These are phyloP conservation scores for Blastobotrys proliferans DNA, from an alignment of 1,139 yeast genomes.

Conservation along the genomic window DNA sequence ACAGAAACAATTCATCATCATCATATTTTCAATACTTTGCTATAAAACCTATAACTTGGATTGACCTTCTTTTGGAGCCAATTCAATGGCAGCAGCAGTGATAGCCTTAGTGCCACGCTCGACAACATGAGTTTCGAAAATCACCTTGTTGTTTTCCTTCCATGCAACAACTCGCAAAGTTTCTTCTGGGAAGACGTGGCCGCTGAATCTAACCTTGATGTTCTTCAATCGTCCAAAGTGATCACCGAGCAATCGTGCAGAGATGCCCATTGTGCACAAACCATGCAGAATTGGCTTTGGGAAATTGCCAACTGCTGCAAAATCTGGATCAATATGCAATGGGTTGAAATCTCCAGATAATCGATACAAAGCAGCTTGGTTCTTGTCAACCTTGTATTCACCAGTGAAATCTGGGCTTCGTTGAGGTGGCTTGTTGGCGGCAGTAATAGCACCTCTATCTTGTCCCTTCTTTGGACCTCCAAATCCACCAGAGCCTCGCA, in stretches of 20 bases:
- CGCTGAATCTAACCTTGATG: constrained; percentile 86
- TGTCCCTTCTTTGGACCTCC: constrained; percentile 53
- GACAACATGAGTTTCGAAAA: constrained; percentile 79
- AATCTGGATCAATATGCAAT: constrained; percentile 86
- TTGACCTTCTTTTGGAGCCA: constrained; percentile 31
- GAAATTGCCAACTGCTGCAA: constrained; percentile 87
- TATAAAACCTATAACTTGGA: constrained; percentile 24
- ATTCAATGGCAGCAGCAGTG: constrained; percentile 82
- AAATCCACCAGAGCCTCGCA: constrained; percentile 68
- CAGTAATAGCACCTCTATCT: constrained; percentile 54
- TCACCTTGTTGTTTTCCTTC: constrained; percentile 67
- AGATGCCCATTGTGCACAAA: constrained; percentile 79
- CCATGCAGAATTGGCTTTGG: constrained; percentile 90
- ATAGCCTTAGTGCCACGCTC: constrained; percentile 79
- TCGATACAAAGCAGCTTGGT: constrained; percentile 88
- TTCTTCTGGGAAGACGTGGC: constrained; percentile 97
- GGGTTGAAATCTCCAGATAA: constrained; percentile 94
- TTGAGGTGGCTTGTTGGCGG: constrained; percentile 60
- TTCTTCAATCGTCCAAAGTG: constrained; percentile 79
- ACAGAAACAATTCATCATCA: background rate
- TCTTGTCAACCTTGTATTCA: constrained; percentile 57
- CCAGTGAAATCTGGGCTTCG: constrained; percentile 65
- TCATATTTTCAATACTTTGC: background rate
- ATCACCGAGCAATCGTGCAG: constrained; percentile 72
- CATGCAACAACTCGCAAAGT: constrained; percentile 78